Evolutionary conservation across 2,329 filamentous ascomycete species (phyloP), one percentile per base, ranked within the genome.

Genomic region (Pyricularia pennisetigena): DNA sequence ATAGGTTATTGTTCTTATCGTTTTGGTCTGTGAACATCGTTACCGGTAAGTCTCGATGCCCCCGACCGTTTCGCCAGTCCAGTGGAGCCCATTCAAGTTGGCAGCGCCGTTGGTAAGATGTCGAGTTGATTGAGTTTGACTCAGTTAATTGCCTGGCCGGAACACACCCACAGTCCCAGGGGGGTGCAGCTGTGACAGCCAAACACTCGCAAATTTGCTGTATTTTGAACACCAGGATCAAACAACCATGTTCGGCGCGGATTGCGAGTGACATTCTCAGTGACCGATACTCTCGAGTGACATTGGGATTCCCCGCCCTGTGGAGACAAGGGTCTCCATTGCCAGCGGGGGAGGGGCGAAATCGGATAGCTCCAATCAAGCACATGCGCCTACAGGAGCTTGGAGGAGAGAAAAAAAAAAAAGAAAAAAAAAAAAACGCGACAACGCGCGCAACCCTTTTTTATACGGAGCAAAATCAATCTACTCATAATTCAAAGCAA

Each of bases 321-420:
- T 35, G 29, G 23, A 49, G 32, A 65, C 29, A 20, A 35, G 35
- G 64, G 64, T 35, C 41, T n/a, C 64, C 29, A 65, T 65, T 20
- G 9, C 20, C 64, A 20, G 64, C 35, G 29, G 35, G 32, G 35
- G 35, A 23, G 64, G 29, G 30, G 29, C 64, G 29, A 35, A 35
- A 35, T 41, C 64, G 35, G 29, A 35, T 28, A 30, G 30, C 30
- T 49, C 29, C 29, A 49, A 26, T n/a, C 24, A 49, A 26, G 26
- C 24, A 64, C 10, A 54, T 41, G 26, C 23, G 10, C 5, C 12
- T 57, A n/a, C 26, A 6, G 65, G 65, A 66, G 41, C 65, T 28
- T 66, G 41, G 65, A 49, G 65, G 26, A 29, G 23, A 26, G 5
- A 57, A 65, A 65, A 64, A 65, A 65, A 65, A 49, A 65, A 26